phyloP scores from a whole-genome alignment of 305 asterid genomes.

The Ruellia speciosa region DNA sequence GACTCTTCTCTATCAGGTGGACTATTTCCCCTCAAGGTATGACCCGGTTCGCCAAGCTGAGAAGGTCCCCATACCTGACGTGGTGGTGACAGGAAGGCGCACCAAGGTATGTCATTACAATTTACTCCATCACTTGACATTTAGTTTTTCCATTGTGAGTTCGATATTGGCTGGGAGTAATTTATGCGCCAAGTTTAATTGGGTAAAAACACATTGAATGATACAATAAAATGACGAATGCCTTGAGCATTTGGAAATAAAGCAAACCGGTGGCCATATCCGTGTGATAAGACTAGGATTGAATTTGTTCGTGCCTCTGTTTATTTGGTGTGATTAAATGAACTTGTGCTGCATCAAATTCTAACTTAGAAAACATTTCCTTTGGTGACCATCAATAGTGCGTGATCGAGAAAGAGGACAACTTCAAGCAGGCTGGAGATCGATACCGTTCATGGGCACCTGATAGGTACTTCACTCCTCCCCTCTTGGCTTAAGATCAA shows the following conservation, averaged over 20 bases:
- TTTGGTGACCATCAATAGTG: conserved; percentile 25
- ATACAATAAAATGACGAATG: too few relatives aligned
- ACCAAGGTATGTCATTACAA: conserved; percentile 29
- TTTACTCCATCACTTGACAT: not conserved
- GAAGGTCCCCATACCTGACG: conserved; percentile 40
- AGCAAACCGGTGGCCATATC: too few relatives aligned
- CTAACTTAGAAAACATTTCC: not conserved
- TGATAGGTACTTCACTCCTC: conserved; percentile 40
- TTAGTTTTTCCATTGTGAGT: not conserved
- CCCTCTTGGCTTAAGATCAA: not conserved
- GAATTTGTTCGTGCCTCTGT: too few relatives aligned
- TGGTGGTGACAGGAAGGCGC: conserved; percentile 39
- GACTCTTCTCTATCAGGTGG: conserved; percentile 41
- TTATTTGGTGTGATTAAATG: not conserved
- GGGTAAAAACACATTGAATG: too few relatives aligned
- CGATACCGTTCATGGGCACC: conserved; percentile 76
- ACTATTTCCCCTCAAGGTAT: conserved; percentile 64
- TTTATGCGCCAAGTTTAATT: too few relatives aligned
- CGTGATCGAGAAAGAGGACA: conserved; percentile 75
- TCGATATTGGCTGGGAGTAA: too few relatives aligned
- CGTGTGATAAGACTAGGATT: too few relatives aligned
- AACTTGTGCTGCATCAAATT: not conserved
- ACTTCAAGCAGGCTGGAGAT: conserved; percentile 93
- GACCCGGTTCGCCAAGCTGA: conserved; percentile 61
- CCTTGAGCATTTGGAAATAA: too few relatives aligned